A percentile compares a stretch with the other conserved stretches of the same genome.
Conservation (phyloP, 2,329 filamentous ascomycete genomes). For the Celoporthe dispersa region DNA sequence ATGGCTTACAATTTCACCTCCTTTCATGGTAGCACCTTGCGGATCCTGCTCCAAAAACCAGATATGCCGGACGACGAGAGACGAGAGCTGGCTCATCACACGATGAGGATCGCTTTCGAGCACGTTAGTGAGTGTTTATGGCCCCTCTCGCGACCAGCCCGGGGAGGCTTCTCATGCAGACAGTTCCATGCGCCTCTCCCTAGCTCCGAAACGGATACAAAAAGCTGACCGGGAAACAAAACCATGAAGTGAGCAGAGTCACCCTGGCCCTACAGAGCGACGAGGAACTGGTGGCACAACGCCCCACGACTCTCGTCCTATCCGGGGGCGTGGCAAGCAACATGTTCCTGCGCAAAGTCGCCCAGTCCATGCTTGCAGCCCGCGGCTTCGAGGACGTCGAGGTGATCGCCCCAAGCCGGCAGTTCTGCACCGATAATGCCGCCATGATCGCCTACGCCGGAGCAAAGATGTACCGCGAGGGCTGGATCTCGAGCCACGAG, state of each 20-base stretch:
- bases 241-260: conserved; percentile 60
- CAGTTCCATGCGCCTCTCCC: neutral
- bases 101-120: conserved; percentile 84
- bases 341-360: conserved; percentile 72
- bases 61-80: conserved; percentile 63
- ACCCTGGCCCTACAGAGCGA: conserved; percentile 63
- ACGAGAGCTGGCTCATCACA: conserved; percentile 68
- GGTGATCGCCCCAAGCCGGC: conserved; percentile 74
- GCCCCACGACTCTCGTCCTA: conserved; percentile 71
- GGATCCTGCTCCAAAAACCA: conserved; percentile 42
- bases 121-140: conserved; percentile 60
- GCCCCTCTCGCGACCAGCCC: neutral
- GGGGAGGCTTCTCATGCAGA: neutral
- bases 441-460: conserved; percentile 97
- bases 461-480: conserved; percentile 86
- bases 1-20: conserved; percentile 78
- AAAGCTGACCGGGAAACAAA: neutral
- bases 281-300: conserved; percentile 17
- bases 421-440: conserved; percentile 91
- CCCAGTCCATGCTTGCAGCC: conserved; percentile 61
- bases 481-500: conserved; percentile 67
- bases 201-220: neutral
- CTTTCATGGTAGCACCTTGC: conserved; percentile 60
- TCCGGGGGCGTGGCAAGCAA: conserved; percentile 93
- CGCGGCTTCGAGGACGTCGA: conserved; percentile 66